Evolutionary conservation across 2,329 filamentous ascomycete species (phyloP).

Genomic region (Diaporthe nobilis): DNA sequence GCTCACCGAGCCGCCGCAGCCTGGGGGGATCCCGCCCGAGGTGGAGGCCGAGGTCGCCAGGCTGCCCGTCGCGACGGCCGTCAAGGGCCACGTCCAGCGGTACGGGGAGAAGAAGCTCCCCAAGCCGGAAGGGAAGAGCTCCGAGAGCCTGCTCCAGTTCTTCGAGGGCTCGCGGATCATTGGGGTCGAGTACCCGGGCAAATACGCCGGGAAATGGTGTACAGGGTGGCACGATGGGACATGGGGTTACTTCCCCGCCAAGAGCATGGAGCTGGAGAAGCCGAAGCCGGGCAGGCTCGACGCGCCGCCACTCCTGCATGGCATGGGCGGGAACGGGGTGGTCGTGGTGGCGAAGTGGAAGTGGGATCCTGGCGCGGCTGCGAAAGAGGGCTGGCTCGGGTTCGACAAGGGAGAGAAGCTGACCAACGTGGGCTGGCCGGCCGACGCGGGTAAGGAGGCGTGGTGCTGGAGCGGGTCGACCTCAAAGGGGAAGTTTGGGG

Average conservation of each 20-base stretch:
- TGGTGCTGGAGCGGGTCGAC: conserved; percentile 56
- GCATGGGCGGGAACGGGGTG: conserved; percentile 61
- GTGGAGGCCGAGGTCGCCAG: conserved; percentile 17
- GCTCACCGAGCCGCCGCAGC: conserved; percentile 50
- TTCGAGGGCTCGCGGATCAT: conserved; percentile 63
- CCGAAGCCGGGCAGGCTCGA: conserved; percentile 58
- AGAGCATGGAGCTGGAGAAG: conserved; percentile 62
- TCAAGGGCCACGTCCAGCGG: conserved; percentile 53
- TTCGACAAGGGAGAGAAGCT: conserved; percentile 78
- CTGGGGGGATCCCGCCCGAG: conserved; percentile 47
- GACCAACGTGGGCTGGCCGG: conserved; percentile 69
- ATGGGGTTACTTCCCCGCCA: conserved; percentile 64
- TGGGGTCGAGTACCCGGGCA: conserved; percentile 65
- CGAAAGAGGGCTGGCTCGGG: conserved; percentile 63
- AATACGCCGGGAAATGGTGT: conserved; percentile 70
- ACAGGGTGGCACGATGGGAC: conserved; percentile 70
- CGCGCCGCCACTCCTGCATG: conserved; percentile 52
- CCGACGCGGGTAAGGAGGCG: conserved; percentile 47
- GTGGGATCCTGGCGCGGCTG: conserved; percentile 61
- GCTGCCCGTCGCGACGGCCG: conserved; percentile 53
- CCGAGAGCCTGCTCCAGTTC: conserved; percentile 56
- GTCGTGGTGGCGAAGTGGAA: conserved; percentile 67
- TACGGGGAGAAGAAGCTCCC: conserved; percentile 52
- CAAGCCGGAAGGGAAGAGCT: conserved; percentile 51
- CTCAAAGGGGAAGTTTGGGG: conserved; percentile 51